Evolutionary conservation across 331 rosid genomes (phyloP).

Genomic region (Prunus yedoensis): DNA sequence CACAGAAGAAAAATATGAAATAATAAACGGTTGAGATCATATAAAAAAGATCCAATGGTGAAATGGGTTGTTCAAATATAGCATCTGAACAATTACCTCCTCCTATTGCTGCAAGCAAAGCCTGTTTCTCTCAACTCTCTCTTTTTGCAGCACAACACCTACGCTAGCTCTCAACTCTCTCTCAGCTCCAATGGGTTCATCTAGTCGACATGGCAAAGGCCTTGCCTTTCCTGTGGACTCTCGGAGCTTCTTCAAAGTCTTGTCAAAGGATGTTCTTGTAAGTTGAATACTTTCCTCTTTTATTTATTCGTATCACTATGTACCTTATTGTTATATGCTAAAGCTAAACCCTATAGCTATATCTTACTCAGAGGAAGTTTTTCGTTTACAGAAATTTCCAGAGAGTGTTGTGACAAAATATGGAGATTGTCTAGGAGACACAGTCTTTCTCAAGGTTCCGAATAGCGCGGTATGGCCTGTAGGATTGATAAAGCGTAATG

Average conservation of each 20-base stretch:
- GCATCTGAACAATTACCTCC: no score
- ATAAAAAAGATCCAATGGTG: background rate
- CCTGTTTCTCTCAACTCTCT: no score
- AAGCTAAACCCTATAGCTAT: background rate
- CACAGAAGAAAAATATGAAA: background rate
- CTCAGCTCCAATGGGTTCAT: background rate
- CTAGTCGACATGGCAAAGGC: background rate
- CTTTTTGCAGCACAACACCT: no score
- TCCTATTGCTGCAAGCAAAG: no score
- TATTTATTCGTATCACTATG: no score
- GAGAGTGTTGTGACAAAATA: background rate
- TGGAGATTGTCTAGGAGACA: background rate
- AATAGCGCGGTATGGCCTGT: background rate
- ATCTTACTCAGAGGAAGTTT: background rate
- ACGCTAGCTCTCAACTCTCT: background rate
- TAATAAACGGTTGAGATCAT: background rate
- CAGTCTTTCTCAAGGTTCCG: background rate
- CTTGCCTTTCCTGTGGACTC: no score
- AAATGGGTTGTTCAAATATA: no score
- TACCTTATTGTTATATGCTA: no score
- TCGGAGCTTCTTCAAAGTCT: background rate
- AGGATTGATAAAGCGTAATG: background rate
- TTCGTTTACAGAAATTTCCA: background rate
- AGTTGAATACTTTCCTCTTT: background rate
- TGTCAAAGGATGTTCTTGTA: background rate